A percentile compares a stretch with the other conserved stretches of the same genome.
Conservation (phyloP, 768 basidiomycete species). For the Lentinula detonsa region DNA sequence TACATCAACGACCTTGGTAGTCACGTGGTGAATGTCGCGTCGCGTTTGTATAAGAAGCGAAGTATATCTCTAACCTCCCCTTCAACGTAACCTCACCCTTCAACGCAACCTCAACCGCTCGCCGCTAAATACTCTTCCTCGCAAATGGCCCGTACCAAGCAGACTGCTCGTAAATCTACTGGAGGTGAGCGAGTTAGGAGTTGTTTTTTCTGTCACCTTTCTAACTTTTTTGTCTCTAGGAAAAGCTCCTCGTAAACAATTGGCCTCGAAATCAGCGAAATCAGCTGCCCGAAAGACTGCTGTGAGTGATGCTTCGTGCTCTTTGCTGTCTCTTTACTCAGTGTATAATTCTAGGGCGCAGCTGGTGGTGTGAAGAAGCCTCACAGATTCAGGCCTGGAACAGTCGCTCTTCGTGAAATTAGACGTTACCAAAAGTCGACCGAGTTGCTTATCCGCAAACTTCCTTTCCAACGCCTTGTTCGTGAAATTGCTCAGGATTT, state of each 20-base stretch:
- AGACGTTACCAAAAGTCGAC: conserved; percentile 86
- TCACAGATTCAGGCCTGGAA: conserved; percentile 79
- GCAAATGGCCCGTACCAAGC: conserved; percentile 54
- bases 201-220: neutral
- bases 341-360: conserved; percentile 27
- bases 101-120: neutral
- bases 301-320: conserved; percentile 23
- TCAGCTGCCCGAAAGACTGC: conserved; percentile 52
- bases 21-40: too few relatives aligned
- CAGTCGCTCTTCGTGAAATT: conserved; percentile 88
- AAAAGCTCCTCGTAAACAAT: conserved; percentile 67
- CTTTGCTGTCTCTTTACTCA: neutral
- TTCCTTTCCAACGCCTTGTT: conserved; percentile 87
- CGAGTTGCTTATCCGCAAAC: conserved; percentile 80
- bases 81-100: too few relatives aligned
- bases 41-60: too few relatives aligned
- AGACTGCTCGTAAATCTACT: conserved; percentile 56
- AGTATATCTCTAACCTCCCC: too few relatives aligned
- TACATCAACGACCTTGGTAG: too few relatives aligned
- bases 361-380: conserved; percentile 94
- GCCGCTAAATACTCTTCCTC: neutral
- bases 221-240: conserved; percentile 29
- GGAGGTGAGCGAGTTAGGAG: conserved; percentile 43
- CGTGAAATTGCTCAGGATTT: conserved; percentile 90
- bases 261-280: conserved; percentile 51